Percentiles rank a stretch among this genome's conserved stretches.
Conservation (phyloP, 345 rosid species). For the Arabidopsis arenosa region DNA sequence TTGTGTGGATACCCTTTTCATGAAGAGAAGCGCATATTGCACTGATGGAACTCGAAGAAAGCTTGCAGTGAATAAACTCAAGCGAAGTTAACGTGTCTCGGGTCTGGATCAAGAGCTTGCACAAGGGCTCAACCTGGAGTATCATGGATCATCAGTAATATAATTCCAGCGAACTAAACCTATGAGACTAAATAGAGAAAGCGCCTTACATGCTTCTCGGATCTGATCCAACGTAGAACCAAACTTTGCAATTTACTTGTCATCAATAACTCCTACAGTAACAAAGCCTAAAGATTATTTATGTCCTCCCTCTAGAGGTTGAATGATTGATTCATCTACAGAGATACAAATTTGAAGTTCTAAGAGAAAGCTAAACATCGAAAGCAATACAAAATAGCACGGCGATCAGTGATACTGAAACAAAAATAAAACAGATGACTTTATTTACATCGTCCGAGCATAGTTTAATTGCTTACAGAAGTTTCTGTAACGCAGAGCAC, state of each 20-base stretch:
- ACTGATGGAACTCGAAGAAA: slow-evolving; percentile 57
- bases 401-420: slow-evolving; percentile 2
- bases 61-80: slow-evolving; percentile 76
- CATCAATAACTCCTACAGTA: slow-evolving; percentile 68
- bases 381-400: slow-evolving; percentile 13
- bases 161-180: slow-evolving; percentile 14
- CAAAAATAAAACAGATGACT: slow-evolving; percentile 5
- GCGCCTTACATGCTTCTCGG: slow-evolving; percentile 67
- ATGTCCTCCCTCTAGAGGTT: neutral
- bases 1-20: slow-evolving; percentile 45
- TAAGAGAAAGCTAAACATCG: slow-evolving; percentile 14
- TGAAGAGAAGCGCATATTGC: slow-evolving; percentile 59
- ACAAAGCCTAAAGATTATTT: slow-evolving; percentile 21
- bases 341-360: slow-evolving; percentile 13
- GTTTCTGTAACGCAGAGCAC: slow-evolving; percentile 74
- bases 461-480: slow-evolving; percentile 58
- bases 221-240: slow-evolving; percentile 67
- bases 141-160: slow-evolving; percentile 33
- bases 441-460: slow-evolving; percentile 2
- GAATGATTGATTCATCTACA: slow-evolving; percentile 22
- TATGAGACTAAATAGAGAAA: slow-evolving; percentile 33
- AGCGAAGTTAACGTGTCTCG: slow-evolving; percentile 67
- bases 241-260: slow-evolving; percentile 67
- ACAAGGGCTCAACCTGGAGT: slow-evolving; percentile 70
- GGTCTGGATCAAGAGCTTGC: slow-evolving; percentile 73